These are phyloP conservation scores for Ustilago curta DNA, from an alignment of 1,284 basidiomycete species.

Conservation along the genomic window DNA sequence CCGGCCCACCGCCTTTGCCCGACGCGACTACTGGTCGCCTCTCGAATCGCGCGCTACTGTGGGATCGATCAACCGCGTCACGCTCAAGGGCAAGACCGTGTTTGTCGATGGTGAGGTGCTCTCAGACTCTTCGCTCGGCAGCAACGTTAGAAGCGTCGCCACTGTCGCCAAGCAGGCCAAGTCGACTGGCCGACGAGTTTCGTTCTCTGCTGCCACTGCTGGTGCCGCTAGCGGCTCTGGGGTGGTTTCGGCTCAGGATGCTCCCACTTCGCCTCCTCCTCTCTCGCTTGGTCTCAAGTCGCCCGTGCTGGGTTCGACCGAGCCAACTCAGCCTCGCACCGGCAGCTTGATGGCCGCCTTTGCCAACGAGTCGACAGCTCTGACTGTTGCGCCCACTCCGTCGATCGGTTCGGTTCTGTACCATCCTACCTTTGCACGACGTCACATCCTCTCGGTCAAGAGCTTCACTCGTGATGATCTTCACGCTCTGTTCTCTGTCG, in stretches of 20 bases:
- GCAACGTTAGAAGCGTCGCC: constrained; percentile 82
- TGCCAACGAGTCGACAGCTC: constrained; percentile 39
- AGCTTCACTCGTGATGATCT: constrained; percentile 91
- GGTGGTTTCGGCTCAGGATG: constrained; percentile 53
- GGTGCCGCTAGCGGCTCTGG: constrained; percentile 18
- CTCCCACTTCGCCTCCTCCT: constrained; percentile 56
- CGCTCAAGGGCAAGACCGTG: constrained; percentile 89
- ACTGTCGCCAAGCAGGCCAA: constrained; percentile 39
- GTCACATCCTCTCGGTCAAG: constrained; percentile 93
- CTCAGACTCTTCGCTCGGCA: constrained; percentile 77
- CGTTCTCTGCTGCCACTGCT: constrained; percentile 43
- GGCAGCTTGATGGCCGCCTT: constrained; percentile 45
- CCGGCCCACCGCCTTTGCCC: constrained; percentile 76
- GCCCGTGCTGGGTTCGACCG: constrained; percentile 58
- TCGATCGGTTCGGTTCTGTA: constrained; percentile 54
- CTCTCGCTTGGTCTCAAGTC: constrained; percentile 45
- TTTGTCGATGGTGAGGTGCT: constrained; percentile 87
- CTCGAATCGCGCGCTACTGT: constrained; percentile 77
- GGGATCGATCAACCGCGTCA: constrained; percentile 89
- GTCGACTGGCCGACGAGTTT: constrained; percentile 44
- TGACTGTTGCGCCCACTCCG: constrained; percentile 22
- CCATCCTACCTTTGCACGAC: constrained; percentile 76
- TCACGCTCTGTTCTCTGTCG: constrained; percentile 92
- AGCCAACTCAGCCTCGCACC: constrained; percentile 35
- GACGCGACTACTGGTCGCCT: constrained; percentile 82